Evolutionary conservation across 2,329 filamentous ascomycete species (phyloP).

Genomic region (Bipolaris bicolor): DNA sequence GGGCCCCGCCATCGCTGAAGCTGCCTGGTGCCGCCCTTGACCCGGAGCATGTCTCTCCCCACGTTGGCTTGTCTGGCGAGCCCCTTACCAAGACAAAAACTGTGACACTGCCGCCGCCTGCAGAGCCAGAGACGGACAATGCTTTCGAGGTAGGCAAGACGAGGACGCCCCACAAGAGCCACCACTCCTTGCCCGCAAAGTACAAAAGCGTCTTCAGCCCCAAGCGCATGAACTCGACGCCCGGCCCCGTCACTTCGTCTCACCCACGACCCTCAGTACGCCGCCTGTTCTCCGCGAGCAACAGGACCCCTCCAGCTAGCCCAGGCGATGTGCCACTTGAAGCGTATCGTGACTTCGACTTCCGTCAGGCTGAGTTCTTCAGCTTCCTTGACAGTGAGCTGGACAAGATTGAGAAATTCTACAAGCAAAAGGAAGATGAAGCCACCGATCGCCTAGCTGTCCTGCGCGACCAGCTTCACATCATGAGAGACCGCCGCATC

Average conservation of each 20-base stretch:
- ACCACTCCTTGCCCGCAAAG: slow-evolving; percentile 34
- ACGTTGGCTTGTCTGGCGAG: slow-evolving; percentile 21
- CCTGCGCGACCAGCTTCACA: slow-evolving; percentile 83
- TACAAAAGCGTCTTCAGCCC: slow-evolving; percentile 50
- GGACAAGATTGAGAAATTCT: slow-evolving; percentile 91
- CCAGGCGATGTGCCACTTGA: slow-evolving; percentile 60
- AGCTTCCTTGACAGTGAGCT: slow-evolving; percentile 82
- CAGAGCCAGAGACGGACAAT: slow-evolving; percentile 33
- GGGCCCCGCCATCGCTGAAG: slow-evolving; percentile 58
- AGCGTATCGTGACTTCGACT: slow-evolving; percentile 68
- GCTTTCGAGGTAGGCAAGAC: slow-evolving; percentile 56
- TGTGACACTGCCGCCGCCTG: slow-evolving; percentile 26
- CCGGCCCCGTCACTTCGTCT: slow-evolving; percentile 28
- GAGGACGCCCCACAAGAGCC: slow-evolving; percentile 39
- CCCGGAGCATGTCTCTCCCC: slow-evolving; percentile 40
- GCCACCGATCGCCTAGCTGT: slow-evolving; percentile 73
- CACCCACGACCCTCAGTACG: slow-evolving; percentile 47
- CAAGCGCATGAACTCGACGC: slow-evolving; percentile 51
- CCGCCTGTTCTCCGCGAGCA: slow-evolving; percentile 53
- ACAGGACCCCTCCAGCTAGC: slow-evolving; percentile 43
- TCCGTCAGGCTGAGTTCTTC: slow-evolving; percentile 84
- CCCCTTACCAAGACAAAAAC: slow-evolving; percentile 26
- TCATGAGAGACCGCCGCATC: slow-evolving; percentile 85
- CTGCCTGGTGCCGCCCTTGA: slow-evolving; percentile 68
- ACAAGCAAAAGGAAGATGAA: slow-evolving; percentile 85